A percentile compares a stretch with the other conserved stretches of the same genome.
These are phyloP conservation scores for Hebeloma cylindrosporum DNA, from an alignment of 768 basidiomycete genomes.

Conservation along the genomic window DNA sequence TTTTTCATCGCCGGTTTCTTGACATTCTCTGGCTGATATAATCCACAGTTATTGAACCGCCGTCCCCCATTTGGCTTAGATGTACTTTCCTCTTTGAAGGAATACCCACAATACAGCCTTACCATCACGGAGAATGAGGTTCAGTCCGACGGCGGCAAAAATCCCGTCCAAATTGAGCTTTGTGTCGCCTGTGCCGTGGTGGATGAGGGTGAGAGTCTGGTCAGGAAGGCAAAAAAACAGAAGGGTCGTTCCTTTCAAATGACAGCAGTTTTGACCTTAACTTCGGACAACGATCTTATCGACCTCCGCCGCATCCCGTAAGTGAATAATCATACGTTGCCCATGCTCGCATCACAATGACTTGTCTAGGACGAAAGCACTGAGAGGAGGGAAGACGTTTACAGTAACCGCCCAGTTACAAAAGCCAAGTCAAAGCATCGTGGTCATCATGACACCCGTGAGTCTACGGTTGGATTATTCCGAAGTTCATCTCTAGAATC, in stretches of 20 bases:
- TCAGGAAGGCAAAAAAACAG: constrained; percentile 42
- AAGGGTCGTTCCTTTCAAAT: constrained; percentile 44
- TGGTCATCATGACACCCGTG: constrained; percentile 65
- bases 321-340: constrained; percentile 15
- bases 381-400: constrained; percentile 61
- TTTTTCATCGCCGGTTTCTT: background rate
- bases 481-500: background rate
- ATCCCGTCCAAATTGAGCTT: constrained; percentile 58
- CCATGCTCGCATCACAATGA: constrained; percentile 1
- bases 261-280: constrained; percentile 72
- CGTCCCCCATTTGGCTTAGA: constrained; percentile 74
- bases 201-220: constrained; percentile 25
- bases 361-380: constrained; percentile 59
- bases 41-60: constrained; percentile 65
- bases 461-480: constrained; percentile 8
- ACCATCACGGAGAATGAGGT: constrained; percentile 48
- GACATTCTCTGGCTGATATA: constrained; percentile 3
- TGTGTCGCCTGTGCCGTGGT: constrained; percentile 56
- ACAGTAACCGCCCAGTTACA: constrained; percentile 57
- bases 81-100: constrained; percentile 55
- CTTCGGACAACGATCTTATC: constrained; percentile 71
- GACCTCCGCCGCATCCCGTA: constrained; percentile 83
- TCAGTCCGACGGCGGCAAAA: constrained; percentile 42
- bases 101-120: constrained; percentile 67
- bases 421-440: constrained; percentile 73